Percentiles rank a stretch among this genome's conserved stretches.
These are phyloP conservation scores for Clonostachys chloroleuca DNA, from an alignment of 2,329 filamentous ascomycete species.

Conservation along the genomic window DNA sequence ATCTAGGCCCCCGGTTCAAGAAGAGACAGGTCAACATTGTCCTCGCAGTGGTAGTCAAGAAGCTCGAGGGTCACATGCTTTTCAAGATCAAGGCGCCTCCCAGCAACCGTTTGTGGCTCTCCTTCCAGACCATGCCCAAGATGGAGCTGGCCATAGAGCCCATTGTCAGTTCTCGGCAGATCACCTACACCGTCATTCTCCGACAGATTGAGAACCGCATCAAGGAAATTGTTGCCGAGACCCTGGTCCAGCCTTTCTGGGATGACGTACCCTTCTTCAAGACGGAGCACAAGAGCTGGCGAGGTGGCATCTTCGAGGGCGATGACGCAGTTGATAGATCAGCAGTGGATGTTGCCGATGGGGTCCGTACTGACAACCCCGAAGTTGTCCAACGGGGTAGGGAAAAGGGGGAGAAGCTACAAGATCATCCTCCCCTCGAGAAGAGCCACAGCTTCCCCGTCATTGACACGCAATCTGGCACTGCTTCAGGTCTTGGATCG, in stretches of 20 bases:
- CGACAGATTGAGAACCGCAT: slow-evolving; percentile 93
- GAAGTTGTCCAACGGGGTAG: slow-evolving; percentile 15
- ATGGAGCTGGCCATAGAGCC: slow-evolving; percentile 94
- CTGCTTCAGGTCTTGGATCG: no score
- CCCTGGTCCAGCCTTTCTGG: slow-evolving; percentile 89
- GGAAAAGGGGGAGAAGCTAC: slow-evolving; percentile 27
- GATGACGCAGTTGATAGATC: slow-evolving; percentile 37
- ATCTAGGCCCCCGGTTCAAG: slow-evolving; percentile 85
- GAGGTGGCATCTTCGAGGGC: slow-evolving; percentile 76
- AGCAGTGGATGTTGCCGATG: no score
- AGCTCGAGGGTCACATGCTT: slow-evolving; percentile 78
- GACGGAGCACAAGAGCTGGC: slow-evolving; percentile 71
- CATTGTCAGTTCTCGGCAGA: slow-evolving; percentile 90
- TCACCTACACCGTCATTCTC: slow-evolving; percentile 89
- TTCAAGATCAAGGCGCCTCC: slow-evolving; percentile 91
- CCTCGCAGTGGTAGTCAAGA: slow-evolving; percentile 79
- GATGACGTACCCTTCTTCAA: slow-evolving; percentile 90
- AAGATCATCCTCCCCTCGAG: slow-evolving; percentile 42
- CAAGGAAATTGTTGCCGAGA: slow-evolving; percentile 89
- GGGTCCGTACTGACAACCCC: no score
- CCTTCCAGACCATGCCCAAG: slow-evolving; percentile 90
- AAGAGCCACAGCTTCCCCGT: slow-evolving; percentile 49
- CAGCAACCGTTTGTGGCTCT: slow-evolving; percentile 93
- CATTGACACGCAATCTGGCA: slow-evolving; percentile 20
- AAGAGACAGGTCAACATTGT: slow-evolving; percentile 84